phyloP scores from a whole-genome alignment of 495 filamentous ascomycete genomes.

The Podospora tetraspora region DNA sequence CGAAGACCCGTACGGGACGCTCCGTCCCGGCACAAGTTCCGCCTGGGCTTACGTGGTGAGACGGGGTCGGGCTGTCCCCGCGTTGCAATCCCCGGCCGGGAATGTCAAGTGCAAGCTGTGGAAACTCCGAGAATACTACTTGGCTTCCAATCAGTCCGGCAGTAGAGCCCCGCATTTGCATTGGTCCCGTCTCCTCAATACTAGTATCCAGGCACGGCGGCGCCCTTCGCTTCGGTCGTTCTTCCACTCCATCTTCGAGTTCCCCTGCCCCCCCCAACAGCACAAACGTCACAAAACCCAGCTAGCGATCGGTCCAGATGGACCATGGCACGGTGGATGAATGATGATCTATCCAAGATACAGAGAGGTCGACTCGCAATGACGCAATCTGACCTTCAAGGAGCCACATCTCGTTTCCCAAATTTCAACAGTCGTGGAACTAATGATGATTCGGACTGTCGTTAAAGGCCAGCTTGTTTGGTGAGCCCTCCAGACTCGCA shows the following conservation, averaged over 20 bases:
- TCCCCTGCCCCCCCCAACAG: no score
- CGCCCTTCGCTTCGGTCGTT: background rate
- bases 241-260: background rate
- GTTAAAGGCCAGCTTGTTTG: slow-evolving; percentile 17
- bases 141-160: no score
- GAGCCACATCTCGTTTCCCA: background rate
- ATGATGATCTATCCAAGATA: background rate
- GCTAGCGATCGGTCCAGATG: background rate
- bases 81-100: no score
- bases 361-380: background rate
- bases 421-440: background rate
- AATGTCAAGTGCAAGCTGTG: no score
- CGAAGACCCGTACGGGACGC: no score
- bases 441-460: background rate
- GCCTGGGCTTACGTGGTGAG: no score
- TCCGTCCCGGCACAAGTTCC: no score
- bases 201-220: background rate
- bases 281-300: no score
- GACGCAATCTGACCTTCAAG: background rate
- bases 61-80: no score
- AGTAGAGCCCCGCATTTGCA: no score
- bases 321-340: background rate
- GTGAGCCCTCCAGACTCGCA: background rate
- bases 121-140: no score
- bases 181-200: no score